Evolutionary conservation across 1,284 basidiomycete species (phyloP).

Genomic region (Cystobasidium slooffiae): DNA sequence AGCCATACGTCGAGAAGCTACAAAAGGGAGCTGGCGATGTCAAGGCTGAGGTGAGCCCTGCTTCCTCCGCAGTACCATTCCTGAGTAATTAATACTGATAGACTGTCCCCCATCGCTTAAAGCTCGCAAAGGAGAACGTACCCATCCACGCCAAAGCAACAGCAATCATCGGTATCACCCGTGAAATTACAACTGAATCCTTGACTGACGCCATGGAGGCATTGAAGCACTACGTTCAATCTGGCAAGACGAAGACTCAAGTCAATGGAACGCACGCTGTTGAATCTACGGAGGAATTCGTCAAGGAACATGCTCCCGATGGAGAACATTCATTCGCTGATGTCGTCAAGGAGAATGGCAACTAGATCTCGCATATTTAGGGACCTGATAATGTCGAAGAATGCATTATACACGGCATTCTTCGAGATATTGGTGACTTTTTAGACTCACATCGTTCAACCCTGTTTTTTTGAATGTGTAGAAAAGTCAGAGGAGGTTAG

Average conservation of each 20-base stretch:
- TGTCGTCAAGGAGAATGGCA: slow-evolving; percentile 29
- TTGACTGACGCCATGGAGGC: slow-evolving; percentile 37
- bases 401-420: not conserved
- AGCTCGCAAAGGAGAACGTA: slow-evolving; percentile 40
- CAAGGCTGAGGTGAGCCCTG: slow-evolving; percentile 31
- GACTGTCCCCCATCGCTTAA: not conserved
- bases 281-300: slow-evolving; percentile 39
- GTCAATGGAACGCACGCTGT: slow-evolving; percentile 34
- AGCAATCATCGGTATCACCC: slow-evolving; percentile 41
- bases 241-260: slow-evolving; percentile 15
- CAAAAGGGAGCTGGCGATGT: slow-evolving; percentile 42
- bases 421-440: too few species aligned
- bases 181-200: slow-evolving; percentile 36
- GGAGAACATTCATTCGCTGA: slow-evolving; percentile 39
- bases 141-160: slow-evolving; percentile 38
- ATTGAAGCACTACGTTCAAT: slow-evolving; percentile 25
- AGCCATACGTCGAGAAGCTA: slow-evolving; percentile 41
- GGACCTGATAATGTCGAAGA: not conserved
- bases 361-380: not conserved
- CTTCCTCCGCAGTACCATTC: not conserved
- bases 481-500: too few species aligned
- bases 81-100: not conserved
- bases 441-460: too few species aligned
- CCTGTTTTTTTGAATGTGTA: too few species aligned
- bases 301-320: slow-evolving; percentile 37